Conservation (phyloP, 768 basidiomycete species). For the Gautieria morchelliformis region DNA sequence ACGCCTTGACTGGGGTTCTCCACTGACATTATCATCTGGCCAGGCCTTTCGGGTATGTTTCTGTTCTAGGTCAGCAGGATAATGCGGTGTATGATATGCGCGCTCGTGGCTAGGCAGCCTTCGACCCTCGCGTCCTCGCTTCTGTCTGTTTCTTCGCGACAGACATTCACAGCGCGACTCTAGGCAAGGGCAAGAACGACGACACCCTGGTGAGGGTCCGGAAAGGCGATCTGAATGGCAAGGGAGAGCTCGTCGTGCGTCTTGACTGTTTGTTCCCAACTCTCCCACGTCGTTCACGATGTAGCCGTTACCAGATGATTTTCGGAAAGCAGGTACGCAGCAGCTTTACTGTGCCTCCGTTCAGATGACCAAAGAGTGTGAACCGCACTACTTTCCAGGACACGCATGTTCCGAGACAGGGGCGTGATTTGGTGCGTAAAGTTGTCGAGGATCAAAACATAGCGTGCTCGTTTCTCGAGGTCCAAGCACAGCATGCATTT, state of each 20-base stretch:
- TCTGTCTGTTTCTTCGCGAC: slow-evolving; percentile 94
- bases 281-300: background rate
- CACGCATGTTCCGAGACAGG: slow-evolving; percentile 84
- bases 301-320: slow-evolving; percentile 52
- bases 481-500: slow-evolving; percentile 96
- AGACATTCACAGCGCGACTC: slow-evolving; percentile 79
- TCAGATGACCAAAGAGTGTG: background rate
- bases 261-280: background rate
- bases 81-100: background rate
- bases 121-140: slow-evolving; percentile 73
- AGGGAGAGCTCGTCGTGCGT: slow-evolving; percentile 77
- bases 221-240: slow-evolving; percentile 65
- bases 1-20: background rate
- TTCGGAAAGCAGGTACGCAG: slow-evolving; percentile 80
- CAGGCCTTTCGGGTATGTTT: slow-evolving; percentile 43
- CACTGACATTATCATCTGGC: slow-evolving; percentile 12
- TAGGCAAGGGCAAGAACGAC: slow-evolving; percentile 79
- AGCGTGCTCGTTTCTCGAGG: slow-evolving; percentile 78
- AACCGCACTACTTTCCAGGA: slow-evolving; percentile 39
- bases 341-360: background rate
- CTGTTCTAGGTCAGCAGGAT: background rate
- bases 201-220: slow-evolving; percentile 67
- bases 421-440: slow-evolving; percentile 76
- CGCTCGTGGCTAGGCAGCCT: slow-evolving; percentile 54
- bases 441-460: slow-evolving; percentile 76